Conservation (phyloP, 2,329 filamentous ascomycete genomes). For the Aspergillus sp. region DNA sequence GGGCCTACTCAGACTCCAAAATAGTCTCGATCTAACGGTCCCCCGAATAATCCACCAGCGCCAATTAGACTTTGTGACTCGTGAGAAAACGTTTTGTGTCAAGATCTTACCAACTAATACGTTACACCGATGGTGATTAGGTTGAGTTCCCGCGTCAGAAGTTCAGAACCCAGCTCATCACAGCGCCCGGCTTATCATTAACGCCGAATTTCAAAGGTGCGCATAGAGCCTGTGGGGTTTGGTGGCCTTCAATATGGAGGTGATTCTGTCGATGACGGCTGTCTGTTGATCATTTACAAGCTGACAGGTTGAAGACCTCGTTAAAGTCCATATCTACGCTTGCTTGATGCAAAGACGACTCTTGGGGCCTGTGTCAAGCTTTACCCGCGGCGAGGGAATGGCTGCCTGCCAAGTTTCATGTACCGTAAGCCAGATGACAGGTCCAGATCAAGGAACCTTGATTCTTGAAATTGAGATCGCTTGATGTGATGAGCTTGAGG, state of each 20-base stretch:
- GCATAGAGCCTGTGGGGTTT: not conserved
- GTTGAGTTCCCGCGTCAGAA: slow-evolving; percentile 1
- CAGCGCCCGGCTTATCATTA: not conserved
- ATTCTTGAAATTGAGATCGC: not conserved
- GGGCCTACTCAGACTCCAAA: not conserved
- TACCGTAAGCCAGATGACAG: slow-evolving; percentile 4
- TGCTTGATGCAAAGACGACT: not conserved
- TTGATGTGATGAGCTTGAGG: not conserved
- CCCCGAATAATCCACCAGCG: slow-evolving; percentile 9
- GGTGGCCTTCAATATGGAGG: not conserved
- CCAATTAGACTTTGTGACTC: slow-evolving; percentile 17
- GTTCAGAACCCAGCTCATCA: not conserved
- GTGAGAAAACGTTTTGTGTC: slow-evolving; percentile 17
- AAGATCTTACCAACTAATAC: slow-evolving; percentile 14
- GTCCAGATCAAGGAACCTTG: slow-evolving; percentile 5
- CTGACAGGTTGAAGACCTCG: not conserved
- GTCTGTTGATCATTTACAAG: not conserved
- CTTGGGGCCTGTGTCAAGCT: not conserved
- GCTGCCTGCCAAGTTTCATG: not conserved
- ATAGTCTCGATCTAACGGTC: slow-evolving; percentile 21
- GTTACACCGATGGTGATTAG: slow-evolving; percentile 2
- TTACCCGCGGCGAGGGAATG: not conserved
- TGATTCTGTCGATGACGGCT: not conserved
- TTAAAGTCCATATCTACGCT: not conserved
- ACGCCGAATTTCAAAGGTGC: not conserved